These are phyloP conservation scores for Fibroporia radiculosa DNA, from an alignment of 768 basidiomycete genomes.

Conservation along the genomic window DNA sequence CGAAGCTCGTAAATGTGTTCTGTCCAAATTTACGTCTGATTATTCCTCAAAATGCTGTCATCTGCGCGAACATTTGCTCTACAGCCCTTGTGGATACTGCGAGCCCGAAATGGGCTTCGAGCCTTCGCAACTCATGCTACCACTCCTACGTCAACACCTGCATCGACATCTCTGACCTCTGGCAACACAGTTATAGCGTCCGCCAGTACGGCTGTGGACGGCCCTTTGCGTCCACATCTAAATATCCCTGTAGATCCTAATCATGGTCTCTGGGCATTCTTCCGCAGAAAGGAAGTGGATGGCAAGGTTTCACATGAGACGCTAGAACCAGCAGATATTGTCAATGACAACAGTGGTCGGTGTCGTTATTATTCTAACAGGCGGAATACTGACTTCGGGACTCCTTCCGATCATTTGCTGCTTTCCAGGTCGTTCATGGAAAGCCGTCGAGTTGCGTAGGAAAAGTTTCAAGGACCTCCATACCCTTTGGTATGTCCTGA, in stretches of 20 bases:
- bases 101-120: too few species aligned
- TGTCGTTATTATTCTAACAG: slow-evolving; percentile 4
- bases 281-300: slow-evolving; percentile 47
- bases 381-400: too few species aligned
- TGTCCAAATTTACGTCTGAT: too few species aligned
- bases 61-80: too few species aligned
- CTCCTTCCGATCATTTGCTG: too few species aligned
- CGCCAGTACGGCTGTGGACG: slow-evolving; percentile 7
- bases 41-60: too few species aligned
- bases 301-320: slow-evolving; percentile 51
- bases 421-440: slow-evolving; percentile 70
- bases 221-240: slow-evolving; percentile 34
- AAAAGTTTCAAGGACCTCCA: slow-evolving; percentile 94
- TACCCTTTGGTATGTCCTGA: slow-evolving; percentile 86
- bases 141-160: neutral
- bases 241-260: slow-evolving; percentile 41
- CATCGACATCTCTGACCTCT: neutral
- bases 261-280: slow-evolving; percentile 76
- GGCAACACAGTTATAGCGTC: neutral
- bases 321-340: slow-evolving; percentile 25
- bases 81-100: neutral
- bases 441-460: slow-evolving; percentile 73
- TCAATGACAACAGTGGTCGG: slow-evolving; percentile 30
- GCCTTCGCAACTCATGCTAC: slow-evolving; percentile 3
- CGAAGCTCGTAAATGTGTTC: too few species aligned